Evolutionary conservation across 2,329 filamentous ascomycete genomes (phyloP).

Genomic region (Pestalotiopsis sp.): DNA sequence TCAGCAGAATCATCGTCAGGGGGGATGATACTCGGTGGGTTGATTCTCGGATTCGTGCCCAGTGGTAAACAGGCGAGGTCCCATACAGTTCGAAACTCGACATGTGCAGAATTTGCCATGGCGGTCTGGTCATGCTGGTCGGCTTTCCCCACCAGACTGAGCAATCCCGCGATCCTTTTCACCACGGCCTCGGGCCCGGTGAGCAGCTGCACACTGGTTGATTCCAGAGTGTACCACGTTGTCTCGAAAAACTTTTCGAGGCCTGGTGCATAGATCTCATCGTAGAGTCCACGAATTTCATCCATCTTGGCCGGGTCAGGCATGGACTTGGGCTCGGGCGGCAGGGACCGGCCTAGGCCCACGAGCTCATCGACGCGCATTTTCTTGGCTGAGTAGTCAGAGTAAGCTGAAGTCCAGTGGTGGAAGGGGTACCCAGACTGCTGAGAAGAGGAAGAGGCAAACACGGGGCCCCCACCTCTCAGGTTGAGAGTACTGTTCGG

Average conservation of each 20-base stretch:
- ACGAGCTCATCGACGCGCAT: slow-evolving; percentile 78
- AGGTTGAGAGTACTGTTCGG: slow-evolving; percentile 45
- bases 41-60: slow-evolving; percentile 38
- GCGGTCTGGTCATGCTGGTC: slow-evolving; percentile 52
- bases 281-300: slow-evolving; percentile 73
- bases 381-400: slow-evolving; percentile 56
- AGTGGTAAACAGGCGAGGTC: slow-evolving; percentile 55
- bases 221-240: slow-evolving; percentile 70
- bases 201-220: slow-evolving; percentile 48
- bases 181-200: slow-evolving; percentile 59
- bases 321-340: slow-evolving; percentile 57
- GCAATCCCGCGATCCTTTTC: slow-evolving; percentile 68
- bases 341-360: slow-evolving; percentile 59
- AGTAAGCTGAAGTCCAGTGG: slow-evolving; percentile 45
- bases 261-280: slow-evolving; percentile 74
- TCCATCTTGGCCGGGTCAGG: slow-evolving; percentile 56
- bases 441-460: slow-evolving; percentile 35
- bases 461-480: slow-evolving; percentile 52
- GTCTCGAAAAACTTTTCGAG: slow-evolving; percentile 81
- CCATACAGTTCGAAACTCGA: slow-evolving; percentile 65
- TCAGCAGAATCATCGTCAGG: slow-evolving; percentile 63
- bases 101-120: slow-evolving; percentile 54
- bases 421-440: slow-evolving; percentile 29
- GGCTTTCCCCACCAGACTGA: slow-evolving; percentile 55
- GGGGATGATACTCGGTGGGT: slow-evolving; percentile 41